Base-by-base conservation (phyloP, 805 yeast genomes). In the Tetrapisispora pingtungensis region DNA sequence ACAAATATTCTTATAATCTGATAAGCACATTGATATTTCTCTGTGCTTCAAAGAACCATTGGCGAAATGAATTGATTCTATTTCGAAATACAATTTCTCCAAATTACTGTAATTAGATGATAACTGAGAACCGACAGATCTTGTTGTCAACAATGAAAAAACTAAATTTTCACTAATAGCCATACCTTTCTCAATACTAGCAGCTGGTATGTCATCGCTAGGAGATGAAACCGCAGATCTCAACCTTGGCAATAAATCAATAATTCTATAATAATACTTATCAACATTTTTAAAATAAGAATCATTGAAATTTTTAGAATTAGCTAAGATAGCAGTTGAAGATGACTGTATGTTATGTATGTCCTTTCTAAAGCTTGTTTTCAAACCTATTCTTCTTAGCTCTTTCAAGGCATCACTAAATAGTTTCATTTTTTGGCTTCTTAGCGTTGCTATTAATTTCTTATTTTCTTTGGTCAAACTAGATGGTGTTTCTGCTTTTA, bases 231-330 rank as follows among this genome's bases (percentile, higher is more conserved):
- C 78, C 2, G 84, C 67, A 17, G 80, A 73, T 55, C 95, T 73
- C 45, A 90, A 66, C 38, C 90, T 71, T 3, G 97, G 97, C 36
- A 90, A 62, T 24, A 89, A 57, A 53, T 93, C 97, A 32, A 93
- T 63, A 8, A 86, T 61, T 47, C 85, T 71, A 67, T 75, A 84
- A 64, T 77, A 88, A 52, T 75, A 74, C 0, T 58, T 50, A 53
- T 70, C 74, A 54, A 81, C 81, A 0, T 69, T 70, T 12, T 66
- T 66, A 33, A 78, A 56, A 1, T 51, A 44, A 2, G 71, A 49
- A 1, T 53, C 64, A 4, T 58, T 57, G 44, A 82, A 72, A 2
- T 80, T 65, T 7, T 63, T 66, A 7, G 80, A 63, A 28, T 70
- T 69, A 0, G 84, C 74, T 34, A 93, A 62, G 12, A 90, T 72